These are phyloP conservation scores for Boletus rufocinnamomeus DNA, from an alignment of 768 basidiomycete species.

Conservation along the genomic window DNA sequence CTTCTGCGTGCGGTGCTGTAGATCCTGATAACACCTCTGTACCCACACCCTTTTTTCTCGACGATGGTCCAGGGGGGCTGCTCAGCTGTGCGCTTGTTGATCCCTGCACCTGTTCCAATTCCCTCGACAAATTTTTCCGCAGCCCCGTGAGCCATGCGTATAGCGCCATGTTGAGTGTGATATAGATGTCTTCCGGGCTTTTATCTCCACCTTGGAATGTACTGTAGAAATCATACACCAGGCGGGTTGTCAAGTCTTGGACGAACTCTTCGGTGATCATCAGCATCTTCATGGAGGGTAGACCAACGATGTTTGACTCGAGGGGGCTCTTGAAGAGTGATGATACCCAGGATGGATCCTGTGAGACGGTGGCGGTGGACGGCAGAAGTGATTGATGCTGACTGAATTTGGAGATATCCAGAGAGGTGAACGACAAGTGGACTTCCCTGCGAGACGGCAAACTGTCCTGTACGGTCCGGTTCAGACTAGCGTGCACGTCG, in stretches of 20 bases:
- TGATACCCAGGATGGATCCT: conserved; percentile 60
- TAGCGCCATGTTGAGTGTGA: conserved; percentile 79
- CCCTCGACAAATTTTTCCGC: conserved; percentile 71
- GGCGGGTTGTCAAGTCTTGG: conserved; percentile 41
- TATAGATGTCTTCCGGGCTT: conserved; percentile 76
- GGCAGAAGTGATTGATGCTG: conserved; percentile 55
- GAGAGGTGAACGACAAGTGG: conserved; percentile 70
- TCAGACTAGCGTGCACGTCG: conserved; percentile 68
- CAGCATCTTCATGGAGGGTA: conserved; percentile 80
- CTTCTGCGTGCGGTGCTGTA: conserved; percentile 11
- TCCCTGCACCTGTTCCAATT: conserved; percentile 73
- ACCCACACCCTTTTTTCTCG: conserved; percentile 40
- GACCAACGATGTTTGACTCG: conserved; percentile 75
- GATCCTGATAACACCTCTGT: conserved; percentile 14
- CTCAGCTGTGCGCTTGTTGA: conserved; percentile 50
- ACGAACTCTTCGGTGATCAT: conserved; percentile 71
- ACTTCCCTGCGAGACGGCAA: conserved; percentile 62
- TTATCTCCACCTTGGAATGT: conserved; percentile 58
- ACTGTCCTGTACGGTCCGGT: conserved; percentile 57
- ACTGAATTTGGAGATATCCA: conserved; percentile 74
- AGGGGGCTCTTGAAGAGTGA: conserved; percentile 58
- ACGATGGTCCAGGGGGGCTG: conserved; percentile 33
- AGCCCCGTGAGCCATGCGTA: conserved; percentile 82
- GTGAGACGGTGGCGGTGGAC: conserved; percentile 39
- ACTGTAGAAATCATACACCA: conserved; percentile 74